These are phyloP conservation scores for Sporothrix inflata DNA, from an alignment of 2,329 filamentous ascomycete genomes.

Conservation along the genomic window DNA sequence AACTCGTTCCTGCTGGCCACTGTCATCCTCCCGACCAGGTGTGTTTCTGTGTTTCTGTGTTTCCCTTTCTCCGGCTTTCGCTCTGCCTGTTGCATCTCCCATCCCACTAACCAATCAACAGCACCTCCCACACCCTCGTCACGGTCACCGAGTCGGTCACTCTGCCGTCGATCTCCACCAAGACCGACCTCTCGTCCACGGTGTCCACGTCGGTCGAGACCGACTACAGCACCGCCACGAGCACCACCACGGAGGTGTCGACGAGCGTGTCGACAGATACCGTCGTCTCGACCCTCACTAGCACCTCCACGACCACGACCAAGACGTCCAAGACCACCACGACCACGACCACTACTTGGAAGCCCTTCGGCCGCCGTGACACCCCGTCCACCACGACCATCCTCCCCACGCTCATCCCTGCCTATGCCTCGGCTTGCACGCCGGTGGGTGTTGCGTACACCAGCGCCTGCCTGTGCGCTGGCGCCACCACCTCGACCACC, in stretches of 20 bases:
- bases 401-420: not conserved
- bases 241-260: not conserved
- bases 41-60: not conserved
- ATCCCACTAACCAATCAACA: not conserved
- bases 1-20: slow-evolving; percentile 11
- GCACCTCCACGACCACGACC: not conserved
- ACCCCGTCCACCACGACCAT: not conserved
- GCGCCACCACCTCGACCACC: not conserved
- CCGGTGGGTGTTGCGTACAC: not conserved
- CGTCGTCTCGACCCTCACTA: not conserved
- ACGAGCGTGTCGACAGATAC: not conserved
- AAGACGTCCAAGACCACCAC: not conserved
- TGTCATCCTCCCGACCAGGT: not conserved
- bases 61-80: not conserved
- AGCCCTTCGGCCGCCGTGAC: not conserved
- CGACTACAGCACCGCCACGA: not conserved
- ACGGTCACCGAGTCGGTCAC: not conserved
- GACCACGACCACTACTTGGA: not conserved
- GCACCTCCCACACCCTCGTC: not conserved
- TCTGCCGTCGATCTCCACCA: not conserved
- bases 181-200: not conserved
- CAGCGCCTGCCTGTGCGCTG: slow-evolving; percentile 22
- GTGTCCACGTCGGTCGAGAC: not conserved
- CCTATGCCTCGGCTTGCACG: slow-evolving; percentile 18
- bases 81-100: not conserved